A percentile compares a stretch with the other conserved stretches of the same genome.
phyloP scores from a whole-genome alignment of 108 stramenopile species.

The Cyclotella baltica region DNA sequence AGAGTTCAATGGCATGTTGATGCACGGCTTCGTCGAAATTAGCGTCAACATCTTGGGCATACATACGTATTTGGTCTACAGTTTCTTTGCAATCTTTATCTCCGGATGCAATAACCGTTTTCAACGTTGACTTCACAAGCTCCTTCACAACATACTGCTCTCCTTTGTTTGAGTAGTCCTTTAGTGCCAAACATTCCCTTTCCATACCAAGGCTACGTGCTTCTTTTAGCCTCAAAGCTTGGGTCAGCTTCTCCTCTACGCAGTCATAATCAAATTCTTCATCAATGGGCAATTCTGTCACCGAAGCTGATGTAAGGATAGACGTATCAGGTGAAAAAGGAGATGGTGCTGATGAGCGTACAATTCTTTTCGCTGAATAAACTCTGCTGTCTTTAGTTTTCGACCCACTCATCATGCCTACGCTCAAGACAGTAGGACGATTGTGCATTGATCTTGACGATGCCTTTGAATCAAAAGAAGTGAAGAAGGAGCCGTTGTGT shows the following conservation, averaged over 20 bases:
- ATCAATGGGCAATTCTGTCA: constrained; percentile 2
- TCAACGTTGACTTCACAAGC: constrained; percentile 55
- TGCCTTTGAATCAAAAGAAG: constrained; percentile 39
- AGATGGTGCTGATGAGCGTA: background rate
- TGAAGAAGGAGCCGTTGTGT: constrained; percentile 8
- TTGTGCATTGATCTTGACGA: constrained; percentile 21
- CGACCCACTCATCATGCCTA: constrained; percentile 36
- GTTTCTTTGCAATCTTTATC: constrained; percentile 19
- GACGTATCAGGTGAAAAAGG: constrained; percentile 9
- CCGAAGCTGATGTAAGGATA: constrained; percentile 1
- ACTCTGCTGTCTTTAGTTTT: constrained; percentile 27
- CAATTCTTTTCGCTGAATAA: constrained; percentile 40
- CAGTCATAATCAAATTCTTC: constrained; percentile 62
- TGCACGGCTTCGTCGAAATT: constrained; percentile 68
- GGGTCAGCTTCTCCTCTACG: constrained; percentile 70
- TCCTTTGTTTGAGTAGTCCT: constrained; percentile 62
- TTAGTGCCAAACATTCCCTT: constrained; percentile 35
- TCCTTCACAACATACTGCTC: constrained; percentile 65
- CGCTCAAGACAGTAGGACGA: constrained; percentile 47
- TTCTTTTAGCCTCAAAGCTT: constrained; percentile 63
- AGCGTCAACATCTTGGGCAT: constrained; percentile 54
- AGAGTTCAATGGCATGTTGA: constrained; percentile 60
- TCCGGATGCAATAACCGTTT: constrained; percentile 19
- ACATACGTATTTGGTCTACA: constrained; percentile 51
- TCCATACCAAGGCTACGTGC: constrained; percentile 69